These are phyloP conservation scores for Colletotrichum filicis DNA, from an alignment of 2,329 filamentous ascomycete species.

Conservation along the genomic window DNA sequence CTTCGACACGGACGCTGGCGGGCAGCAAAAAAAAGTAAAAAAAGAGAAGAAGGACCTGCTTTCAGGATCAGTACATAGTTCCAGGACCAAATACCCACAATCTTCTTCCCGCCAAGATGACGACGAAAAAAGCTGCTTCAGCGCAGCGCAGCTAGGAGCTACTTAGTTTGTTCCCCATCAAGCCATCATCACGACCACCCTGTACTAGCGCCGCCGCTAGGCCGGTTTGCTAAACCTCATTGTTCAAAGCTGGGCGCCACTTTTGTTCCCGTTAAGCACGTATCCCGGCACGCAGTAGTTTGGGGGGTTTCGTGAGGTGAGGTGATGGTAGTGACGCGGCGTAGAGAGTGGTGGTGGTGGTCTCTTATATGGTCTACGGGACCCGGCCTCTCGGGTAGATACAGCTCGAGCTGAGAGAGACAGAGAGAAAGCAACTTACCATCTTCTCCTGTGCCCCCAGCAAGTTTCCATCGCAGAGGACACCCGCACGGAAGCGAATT, in stretches of 20 bases:
- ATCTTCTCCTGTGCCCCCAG: background rate
- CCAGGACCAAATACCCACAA: too few relatives aligned
- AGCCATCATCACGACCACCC: background rate
- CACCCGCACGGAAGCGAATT: background rate
- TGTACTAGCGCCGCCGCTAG: background rate
- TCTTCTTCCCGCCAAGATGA: too few relatives aligned
- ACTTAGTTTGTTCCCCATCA: background rate
- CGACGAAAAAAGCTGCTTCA: too few relatives aligned
- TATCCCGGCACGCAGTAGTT: background rate
- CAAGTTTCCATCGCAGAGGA: background rate
- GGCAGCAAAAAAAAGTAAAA: too few relatives aligned
- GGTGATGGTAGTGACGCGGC: background rate
- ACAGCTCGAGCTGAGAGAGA: background rate
- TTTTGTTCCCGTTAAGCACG: background rate
- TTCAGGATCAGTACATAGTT: too few relatives aligned
- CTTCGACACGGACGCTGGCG: too few relatives aligned
- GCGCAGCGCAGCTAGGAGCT: background rate
- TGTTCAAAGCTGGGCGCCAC: background rate
- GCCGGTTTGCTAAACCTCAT: background rate
- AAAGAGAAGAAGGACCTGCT: too few relatives aligned
- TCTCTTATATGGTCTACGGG: background rate
- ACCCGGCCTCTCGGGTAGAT: background rate
- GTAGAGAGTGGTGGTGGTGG: too few relatives aligned
- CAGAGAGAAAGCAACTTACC: background rate
- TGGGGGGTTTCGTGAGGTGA: background rate